Evolutionary conservation across 768 basidiomycete genomes (phyloP).

Genomic region (Chalciporus piperatus): DNA sequence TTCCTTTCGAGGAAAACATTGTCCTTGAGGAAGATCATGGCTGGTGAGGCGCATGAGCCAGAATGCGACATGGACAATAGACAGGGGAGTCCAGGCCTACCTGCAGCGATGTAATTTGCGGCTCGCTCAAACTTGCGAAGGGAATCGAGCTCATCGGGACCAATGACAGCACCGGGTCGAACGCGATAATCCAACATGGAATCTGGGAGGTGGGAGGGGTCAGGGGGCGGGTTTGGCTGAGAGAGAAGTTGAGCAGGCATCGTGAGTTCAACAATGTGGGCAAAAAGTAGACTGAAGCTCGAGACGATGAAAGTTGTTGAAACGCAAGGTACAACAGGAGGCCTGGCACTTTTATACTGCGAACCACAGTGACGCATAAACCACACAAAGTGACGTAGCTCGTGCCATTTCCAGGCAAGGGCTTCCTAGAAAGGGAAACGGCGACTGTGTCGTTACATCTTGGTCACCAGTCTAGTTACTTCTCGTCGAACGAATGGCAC

Average conservation of each 20-base stretch:
- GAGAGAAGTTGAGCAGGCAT: slow-evolving; percentile 61
- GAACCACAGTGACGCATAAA: not conserved
- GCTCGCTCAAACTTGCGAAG: slow-evolving; percentile 56
- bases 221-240: slow-evolving; percentile 68
- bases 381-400: not conserved
- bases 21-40: slow-evolving; percentile 81
- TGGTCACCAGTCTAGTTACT: too few species aligned
- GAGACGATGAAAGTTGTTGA: not conserved
- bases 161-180: slow-evolving; percentile 47
- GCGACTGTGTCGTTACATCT: too few species aligned
- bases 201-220: slow-evolving; percentile 64
- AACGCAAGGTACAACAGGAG: not conserved
- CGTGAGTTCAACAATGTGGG: not conserved
- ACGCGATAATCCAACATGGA: slow-evolving; percentile 49
- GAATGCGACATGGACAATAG: not conserved
- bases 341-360: not conserved
- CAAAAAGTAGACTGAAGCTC: not conserved
- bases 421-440: too few species aligned
- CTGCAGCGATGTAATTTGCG: slow-evolving; percentile 69
- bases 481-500: too few species aligned
- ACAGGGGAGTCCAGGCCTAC: slow-evolving; percentile 32
- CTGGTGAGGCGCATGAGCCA: slow-evolving; percentile 31
- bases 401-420: too few species aligned
- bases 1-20: slow-evolving; percentile 65
- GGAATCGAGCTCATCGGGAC: slow-evolving; percentile 47